A percentile compares a stretch with the other conserved stretches of the same genome.
Conservation (phyloP, 2,329 filamentous ascomycete genomes). For the Fusarium incarnatum region DNA sequence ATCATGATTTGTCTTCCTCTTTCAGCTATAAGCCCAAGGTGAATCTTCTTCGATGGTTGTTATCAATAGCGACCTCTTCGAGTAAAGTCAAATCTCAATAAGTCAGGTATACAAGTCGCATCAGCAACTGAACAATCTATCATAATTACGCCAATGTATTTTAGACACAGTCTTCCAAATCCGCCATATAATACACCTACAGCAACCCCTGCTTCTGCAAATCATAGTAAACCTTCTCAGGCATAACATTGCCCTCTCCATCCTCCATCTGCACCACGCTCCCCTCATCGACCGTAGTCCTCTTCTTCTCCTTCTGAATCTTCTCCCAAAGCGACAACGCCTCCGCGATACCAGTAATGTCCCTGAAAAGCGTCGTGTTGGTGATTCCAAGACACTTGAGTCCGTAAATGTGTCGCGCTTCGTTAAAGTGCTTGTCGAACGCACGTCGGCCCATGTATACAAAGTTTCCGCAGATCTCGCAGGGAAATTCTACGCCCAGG, state of each 20-base stretch:
- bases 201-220: constrained; percentile 90
- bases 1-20: not conserved
- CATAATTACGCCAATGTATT: not conserved
- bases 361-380: constrained; percentile 89
- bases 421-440: constrained; percentile 99
- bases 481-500: constrained; percentile 91
- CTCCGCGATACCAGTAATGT: constrained; percentile 93
- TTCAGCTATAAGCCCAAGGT: no score
- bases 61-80: no score
- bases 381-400: constrained; percentile 94
- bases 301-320: constrained; percentile 86
- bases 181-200: constrained; percentile 53
- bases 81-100: no score
- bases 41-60: no score
- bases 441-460: constrained; percentile 98
- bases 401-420: constrained; percentile 91
- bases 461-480: constrained; percentile 97
- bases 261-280: constrained; percentile 99
- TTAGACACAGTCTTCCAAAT: not conserved
- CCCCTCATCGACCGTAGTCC: constrained; percentile 78
- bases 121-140: constrained; percentile 39
- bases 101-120: no score
- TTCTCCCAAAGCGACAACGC: constrained; percentile 92
- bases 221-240: constrained; percentile 97
- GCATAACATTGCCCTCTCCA: constrained; percentile 97